A percentile compares a stretch with the other conserved stretches of the same genome.
Evolutionary conservation across 768 basidiomycete genomes (phyloP).

Genomic region (Podaxis mareebaensis): DNA sequence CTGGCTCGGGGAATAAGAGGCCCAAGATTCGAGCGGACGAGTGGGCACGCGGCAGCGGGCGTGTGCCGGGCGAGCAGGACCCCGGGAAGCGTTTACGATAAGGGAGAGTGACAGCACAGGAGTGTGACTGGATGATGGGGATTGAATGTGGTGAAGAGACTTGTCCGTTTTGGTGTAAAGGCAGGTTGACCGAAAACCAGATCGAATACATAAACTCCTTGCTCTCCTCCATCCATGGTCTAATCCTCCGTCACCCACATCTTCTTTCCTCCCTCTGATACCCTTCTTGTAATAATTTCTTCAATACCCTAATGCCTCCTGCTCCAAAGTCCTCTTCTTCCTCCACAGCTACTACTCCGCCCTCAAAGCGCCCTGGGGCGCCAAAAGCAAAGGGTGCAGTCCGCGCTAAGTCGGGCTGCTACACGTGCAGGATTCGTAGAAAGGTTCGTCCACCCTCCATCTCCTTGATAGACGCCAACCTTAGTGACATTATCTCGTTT

Average conservation of each 20-base stretch:
- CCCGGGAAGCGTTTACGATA: slow-evolving; percentile 2
- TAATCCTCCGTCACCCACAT: slow-evolving; percentile 16
- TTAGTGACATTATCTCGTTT: slow-evolving; percentile 9
- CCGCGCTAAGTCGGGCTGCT: slow-evolving; percentile 87
- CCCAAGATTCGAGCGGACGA: slow-evolving; percentile 9
- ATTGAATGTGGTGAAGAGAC: slow-evolving; percentile 7
- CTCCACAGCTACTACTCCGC: slow-evolving; percentile 32
- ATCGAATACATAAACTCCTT: slow-evolving; percentile 9
- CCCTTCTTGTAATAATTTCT: background rate
- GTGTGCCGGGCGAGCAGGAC: background rate
- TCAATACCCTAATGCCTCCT: slow-evolving; percentile 34
- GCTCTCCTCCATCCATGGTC: slow-evolving; percentile 6
- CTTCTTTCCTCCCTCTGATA: slow-evolving; percentile 19
- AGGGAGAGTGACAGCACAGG: background rate
- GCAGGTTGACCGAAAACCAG: background rate
- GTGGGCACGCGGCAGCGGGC: background rate
- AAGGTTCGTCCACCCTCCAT: slow-evolving; percentile 52
- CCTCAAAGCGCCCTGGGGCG: slow-evolving; percentile 35
- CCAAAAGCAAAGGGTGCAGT: slow-evolving; percentile 80
- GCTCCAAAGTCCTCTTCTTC: slow-evolving; percentile 41
- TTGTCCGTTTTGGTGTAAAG: background rate
- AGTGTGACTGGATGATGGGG: background rate
- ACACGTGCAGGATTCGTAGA: slow-evolving; percentile 83
- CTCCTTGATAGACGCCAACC: slow-evolving; percentile 3
- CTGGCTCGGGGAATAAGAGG: slow-evolving; percentile 9